Evolutionary conservation across 805 yeast species (phyloP).

Genomic region (Starmerella scarabaei): DNA sequence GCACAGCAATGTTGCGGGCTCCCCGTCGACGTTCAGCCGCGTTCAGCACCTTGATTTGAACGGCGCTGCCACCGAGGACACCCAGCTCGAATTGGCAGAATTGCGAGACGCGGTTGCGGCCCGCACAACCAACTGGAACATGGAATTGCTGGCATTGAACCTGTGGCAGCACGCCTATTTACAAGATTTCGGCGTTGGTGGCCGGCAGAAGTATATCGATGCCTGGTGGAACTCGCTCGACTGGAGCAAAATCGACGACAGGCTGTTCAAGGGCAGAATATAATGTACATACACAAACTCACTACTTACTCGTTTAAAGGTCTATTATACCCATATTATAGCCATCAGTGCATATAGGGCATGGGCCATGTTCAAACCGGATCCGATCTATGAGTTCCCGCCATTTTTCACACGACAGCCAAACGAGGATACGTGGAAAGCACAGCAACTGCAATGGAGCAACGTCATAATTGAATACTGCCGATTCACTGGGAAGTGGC

Average conservation of each 20-base stretch:
- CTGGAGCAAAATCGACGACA: slow-evolving; percentile 43
- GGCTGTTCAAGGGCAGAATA: slow-evolving; percentile 18
- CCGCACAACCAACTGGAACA: slow-evolving; percentile 24
- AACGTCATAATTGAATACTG: slow-evolving; percentile 51
- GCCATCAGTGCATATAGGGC: neutral
- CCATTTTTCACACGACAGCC: slow-evolving; percentile 88
- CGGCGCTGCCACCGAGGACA: slow-evolving; percentile 48
- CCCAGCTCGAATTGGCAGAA: slow-evolving; percentile 35
- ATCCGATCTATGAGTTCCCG: slow-evolving; percentile 56
- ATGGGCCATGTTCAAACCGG: slow-evolving; percentile 24
- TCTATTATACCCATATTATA: neutral
- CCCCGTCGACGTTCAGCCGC: slow-evolving; percentile 49
- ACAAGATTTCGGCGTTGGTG: slow-evolving; percentile 67
- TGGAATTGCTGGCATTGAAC: slow-evolving; percentile 67
- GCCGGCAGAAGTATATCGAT: slow-evolving; percentile 57
- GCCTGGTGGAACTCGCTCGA: slow-evolving; percentile 67
- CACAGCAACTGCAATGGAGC: slow-evolving; percentile 73
- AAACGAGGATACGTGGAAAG: slow-evolving; percentile 59
- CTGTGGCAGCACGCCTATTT: slow-evolving; percentile 86
- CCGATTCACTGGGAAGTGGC: slow-evolving; percentile 42
- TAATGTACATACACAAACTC: slow-evolving; percentile 9
- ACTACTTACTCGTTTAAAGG: neutral
- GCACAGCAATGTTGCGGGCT: slow-evolving; percentile 82
- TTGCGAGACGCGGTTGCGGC: slow-evolving; percentile 31
- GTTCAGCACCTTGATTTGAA: slow-evolving; percentile 67